Percentiles rank a stretch among this genome's conserved stretches.
Evolutionary conservation across 1,284 basidiomycete species (phyloP).

Genomic region (Leccinum griseonigrum): DNA sequence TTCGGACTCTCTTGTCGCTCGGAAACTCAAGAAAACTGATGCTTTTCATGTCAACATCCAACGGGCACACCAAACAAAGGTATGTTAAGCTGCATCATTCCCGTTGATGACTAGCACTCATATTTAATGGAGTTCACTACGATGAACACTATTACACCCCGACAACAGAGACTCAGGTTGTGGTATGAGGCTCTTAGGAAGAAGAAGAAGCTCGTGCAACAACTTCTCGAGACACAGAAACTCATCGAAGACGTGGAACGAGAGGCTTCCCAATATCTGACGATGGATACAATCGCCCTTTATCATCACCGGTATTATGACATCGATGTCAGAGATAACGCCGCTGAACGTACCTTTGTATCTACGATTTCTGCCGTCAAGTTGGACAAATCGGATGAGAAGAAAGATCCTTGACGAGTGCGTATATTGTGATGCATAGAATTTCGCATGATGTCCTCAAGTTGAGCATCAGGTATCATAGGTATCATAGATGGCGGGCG

Average conservation of each 20-base stretch:
- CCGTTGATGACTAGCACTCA: not conserved
- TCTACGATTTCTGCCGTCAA: not conserved
- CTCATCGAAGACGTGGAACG: not conserved
- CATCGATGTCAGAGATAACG: not conserved
- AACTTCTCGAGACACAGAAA: not conserved
- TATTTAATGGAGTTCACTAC: not conserved
- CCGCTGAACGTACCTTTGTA: not conserved
- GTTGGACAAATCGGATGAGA: not conserved
- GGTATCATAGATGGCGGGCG: not conserved
- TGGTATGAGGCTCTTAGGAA: not conserved
- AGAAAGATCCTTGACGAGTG: not conserved
- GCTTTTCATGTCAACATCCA: not conserved
- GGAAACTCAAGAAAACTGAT: not conserved
- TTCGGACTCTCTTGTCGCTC: not conserved
- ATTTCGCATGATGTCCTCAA: not conserved
- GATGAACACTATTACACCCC: not conserved
- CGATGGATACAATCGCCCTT: not conserved
- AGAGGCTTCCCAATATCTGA: not conserved
- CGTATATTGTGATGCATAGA: not conserved
- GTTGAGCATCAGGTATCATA: not conserved
- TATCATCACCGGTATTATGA: not conserved
- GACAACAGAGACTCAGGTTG: not conserved
- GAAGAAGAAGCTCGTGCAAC: not conserved
- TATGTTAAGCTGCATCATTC: not conserved
- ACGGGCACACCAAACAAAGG: not conserved